Percentiles rank a stretch among this genome's conserved stretches.
Conservation (phyloP, 805 yeast genomes). For the Wickerhamiella sorbophila region DNA sequence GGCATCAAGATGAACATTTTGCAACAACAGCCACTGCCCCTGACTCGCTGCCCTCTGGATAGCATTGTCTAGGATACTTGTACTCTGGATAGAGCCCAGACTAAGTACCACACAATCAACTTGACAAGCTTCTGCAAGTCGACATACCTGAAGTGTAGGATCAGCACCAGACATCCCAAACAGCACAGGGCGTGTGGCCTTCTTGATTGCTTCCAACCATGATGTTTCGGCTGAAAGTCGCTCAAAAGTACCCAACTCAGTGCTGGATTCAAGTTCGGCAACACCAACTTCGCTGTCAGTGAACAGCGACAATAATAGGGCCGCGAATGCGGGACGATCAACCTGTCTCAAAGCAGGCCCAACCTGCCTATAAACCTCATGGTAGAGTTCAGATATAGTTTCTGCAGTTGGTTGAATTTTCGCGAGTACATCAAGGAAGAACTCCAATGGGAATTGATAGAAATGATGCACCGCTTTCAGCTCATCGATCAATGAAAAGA, state of each 20-base stretch:
- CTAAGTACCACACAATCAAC: constrained; percentile 34
- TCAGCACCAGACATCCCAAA: constrained; percentile 53
- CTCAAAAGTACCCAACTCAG: background rate
- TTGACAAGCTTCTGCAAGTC: constrained; percentile 27
- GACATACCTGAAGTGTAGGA: constrained; percentile 41
- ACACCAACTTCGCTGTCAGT: background rate
- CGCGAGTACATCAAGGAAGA: constrained; percentile 21
- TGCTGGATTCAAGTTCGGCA: background rate
- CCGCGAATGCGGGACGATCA: constrained; percentile 29
- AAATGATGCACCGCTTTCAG: constrained; percentile 33
- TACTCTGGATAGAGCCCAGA: constrained; percentile 62
- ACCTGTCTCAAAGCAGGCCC: constrained; percentile 33
- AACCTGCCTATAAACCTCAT: constrained; percentile 32
- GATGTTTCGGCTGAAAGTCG: background rate
- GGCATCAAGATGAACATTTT: constrained; percentile 64
- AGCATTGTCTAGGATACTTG: constrained; percentile 40
- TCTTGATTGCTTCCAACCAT: constrained; percentile 4
- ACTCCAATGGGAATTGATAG: constrained; percentile 45
- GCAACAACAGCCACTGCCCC: constrained; percentile 63
- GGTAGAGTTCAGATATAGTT: constrained; percentile 31
- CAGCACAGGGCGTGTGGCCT: constrained; percentile 32
- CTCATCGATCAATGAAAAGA: constrained; percentile 35
- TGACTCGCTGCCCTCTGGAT: constrained; percentile 31
- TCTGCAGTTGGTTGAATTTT: constrained; percentile 17
- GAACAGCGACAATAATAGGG: constrained; percentile 27